These are phyloP conservation scores for Xylaria sp. DNA, from an alignment of 2,329 filamentous ascomycete genomes.

Conservation along the genomic window DNA sequence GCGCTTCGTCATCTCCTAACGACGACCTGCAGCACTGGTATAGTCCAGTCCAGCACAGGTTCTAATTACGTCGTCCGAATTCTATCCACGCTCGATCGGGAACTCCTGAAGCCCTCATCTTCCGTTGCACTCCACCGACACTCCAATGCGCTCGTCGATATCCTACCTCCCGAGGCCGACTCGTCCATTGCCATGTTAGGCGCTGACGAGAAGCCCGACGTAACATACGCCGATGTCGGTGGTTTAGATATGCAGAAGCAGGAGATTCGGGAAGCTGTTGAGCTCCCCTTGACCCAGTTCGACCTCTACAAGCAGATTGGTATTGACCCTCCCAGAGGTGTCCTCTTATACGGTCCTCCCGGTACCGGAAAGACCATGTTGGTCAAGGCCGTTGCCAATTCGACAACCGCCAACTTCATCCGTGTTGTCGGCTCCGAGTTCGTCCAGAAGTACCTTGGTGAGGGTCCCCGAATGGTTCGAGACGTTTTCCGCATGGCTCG, in stretches of 20 bases:
- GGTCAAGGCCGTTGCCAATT: constrained; percentile 97
- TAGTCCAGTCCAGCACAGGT: constrained; percentile 95
- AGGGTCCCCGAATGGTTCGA: constrained; percentile 96
- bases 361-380: constrained; percentile 86
- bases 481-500: constrained; percentile 99
- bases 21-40: constrained; percentile 66
- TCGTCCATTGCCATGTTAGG: constrained; percentile 98
- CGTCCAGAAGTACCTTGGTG: constrained; percentile 96
- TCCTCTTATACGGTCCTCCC: constrained; percentile 90
- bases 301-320: constrained; percentile 99
- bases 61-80: constrained; percentile 99
- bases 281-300: constrained; percentile 94
- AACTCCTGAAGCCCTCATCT: constrained; percentile 95
- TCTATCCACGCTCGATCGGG: constrained; percentile 94
- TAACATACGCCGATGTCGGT: constrained; percentile 96
- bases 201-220: constrained; percentile 93
- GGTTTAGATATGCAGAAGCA: constrained; percentile 99
- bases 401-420: constrained; percentile 96
- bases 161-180: constrained; percentile 96
- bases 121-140: constrained; percentile 96
- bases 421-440: constrained; percentile 97
- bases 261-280: constrained; percentile 95
- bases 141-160: constrained; percentile 97
- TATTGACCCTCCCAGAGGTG: constrained; percentile 94
- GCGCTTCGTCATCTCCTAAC: constrained; percentile 1